Percentiles rank a stretch among this genome's conserved stretches.
Conservation (phyloP, 2,329 filamentous ascomycete genomes). For the Ophiostoma piceae region DNA sequence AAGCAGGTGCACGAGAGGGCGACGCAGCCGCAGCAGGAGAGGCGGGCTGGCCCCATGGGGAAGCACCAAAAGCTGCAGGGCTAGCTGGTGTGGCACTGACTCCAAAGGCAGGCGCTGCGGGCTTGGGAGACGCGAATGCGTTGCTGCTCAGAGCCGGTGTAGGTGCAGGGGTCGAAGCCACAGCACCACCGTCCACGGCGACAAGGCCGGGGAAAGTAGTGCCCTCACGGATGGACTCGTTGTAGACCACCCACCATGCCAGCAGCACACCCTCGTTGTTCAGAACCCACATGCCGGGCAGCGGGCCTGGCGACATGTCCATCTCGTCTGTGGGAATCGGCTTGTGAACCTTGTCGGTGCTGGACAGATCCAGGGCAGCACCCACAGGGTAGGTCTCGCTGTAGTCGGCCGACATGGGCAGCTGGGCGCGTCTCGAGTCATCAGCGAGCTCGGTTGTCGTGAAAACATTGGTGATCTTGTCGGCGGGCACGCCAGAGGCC, state of each 20-base stretch:
- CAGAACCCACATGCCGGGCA: slow-evolving; percentile 78
- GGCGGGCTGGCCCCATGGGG: slow-evolving; percentile 42
- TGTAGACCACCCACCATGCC: slow-evolving; percentile 89
- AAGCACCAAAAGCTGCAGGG: slow-evolving; percentile 32
- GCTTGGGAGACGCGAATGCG: slow-evolving; percentile 32
- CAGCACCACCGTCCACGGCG: slow-evolving; percentile 37
- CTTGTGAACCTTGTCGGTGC: slow-evolving; percentile 68
- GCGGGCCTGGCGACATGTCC: slow-evolving; percentile 68
- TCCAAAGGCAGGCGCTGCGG: slow-evolving; percentile 35
- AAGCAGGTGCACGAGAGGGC: slow-evolving; percentile 40
- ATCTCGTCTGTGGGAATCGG: slow-evolving; percentile 75
- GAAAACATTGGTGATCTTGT: slow-evolving; percentile 61
- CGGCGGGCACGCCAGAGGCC: slow-evolving; percentile 53
- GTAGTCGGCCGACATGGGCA: slow-evolving; percentile 64
- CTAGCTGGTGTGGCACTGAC: slow-evolving; percentile 19
- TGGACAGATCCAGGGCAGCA: slow-evolving; percentile 75
- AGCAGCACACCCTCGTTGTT: slow-evolving; percentile 84
- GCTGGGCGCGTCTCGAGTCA: slow-evolving; percentile 67
- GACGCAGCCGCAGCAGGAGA: slow-evolving; percentile 28
- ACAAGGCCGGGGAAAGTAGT: slow-evolving; percentile 68
- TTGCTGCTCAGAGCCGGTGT: slow-evolving; percentile 2
- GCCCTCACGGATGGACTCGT: slow-evolving; percentile 72
- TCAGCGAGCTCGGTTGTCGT: slow-evolving; percentile 66
- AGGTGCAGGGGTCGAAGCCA: slow-evolving; percentile 29
- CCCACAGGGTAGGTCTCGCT: slow-evolving; percentile 76